phyloP scores from a whole-genome alignment of 2,329 filamentous ascomycete genomes.

The Aspergillus fumigatiaffinis region DNA sequence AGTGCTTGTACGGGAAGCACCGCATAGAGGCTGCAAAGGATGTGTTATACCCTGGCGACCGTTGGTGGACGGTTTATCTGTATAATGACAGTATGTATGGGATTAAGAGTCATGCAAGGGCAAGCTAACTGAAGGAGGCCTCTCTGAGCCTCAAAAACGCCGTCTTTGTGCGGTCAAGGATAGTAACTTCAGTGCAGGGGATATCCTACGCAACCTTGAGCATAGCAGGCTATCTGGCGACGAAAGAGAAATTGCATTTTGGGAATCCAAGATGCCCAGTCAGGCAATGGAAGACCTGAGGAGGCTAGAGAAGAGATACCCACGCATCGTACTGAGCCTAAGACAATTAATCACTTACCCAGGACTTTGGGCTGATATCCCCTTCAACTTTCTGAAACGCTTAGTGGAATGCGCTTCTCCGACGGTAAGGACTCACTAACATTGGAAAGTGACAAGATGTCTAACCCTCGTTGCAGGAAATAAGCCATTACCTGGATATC shows the following conservation, averaged over 20 bases:
- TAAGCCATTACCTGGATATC: too few species aligned
- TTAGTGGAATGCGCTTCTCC: too few species aligned
- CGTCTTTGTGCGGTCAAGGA: neutral
- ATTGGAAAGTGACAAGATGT: too few species aligned
- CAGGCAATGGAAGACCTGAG: too few species aligned
- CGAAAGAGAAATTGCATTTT: neutral
- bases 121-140: neutral
- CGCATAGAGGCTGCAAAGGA: neutral
- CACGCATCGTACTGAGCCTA: too few species aligned
- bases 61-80: neutral
- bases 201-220: constrained; percentile 4
- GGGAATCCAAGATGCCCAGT: constrained; percentile 1
- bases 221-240: neutral
- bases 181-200: neutral
- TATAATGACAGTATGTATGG: neutral
- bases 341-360: too few species aligned
- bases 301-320: too few species aligned
- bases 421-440: too few species aligned
- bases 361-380: too few species aligned
- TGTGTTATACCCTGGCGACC: neutral
- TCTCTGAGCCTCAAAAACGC: neutral
- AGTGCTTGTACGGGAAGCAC: constrained; percentile 3
- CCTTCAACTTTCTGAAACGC: too few species aligned
- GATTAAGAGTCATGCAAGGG: neutral
- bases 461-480: too few species aligned